Percentiles rank a stretch among this genome's conserved stretches.
phyloP scores from a whole-genome alignment of 2,329 filamentous ascomycete genomes.

The Alternaria consortialis region DNA sequence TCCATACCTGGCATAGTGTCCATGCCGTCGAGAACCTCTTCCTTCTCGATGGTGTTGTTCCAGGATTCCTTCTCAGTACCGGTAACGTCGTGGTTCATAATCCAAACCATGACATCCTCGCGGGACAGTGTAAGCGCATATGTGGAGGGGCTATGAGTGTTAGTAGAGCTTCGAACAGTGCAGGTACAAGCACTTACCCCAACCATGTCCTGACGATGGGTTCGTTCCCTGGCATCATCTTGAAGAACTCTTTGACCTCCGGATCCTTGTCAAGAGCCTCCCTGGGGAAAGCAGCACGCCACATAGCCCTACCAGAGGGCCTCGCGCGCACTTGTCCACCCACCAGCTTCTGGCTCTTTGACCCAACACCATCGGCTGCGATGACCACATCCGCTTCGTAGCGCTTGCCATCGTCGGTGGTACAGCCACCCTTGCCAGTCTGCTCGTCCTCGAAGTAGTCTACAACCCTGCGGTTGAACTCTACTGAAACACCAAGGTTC shows the following conservation, averaged over 20 bases:
- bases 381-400: constrained; percentile 56
- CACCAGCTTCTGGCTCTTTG: constrained; percentile 56
- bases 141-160: constrained; percentile 45
- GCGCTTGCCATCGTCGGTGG: constrained; percentile 51
- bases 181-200: constrained; percentile 36
- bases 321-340: constrained; percentile 56
- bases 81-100: constrained; percentile 60
- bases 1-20: constrained; percentile 55
- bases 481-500: constrained; percentile 54
- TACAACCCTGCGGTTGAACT: constrained; percentile 54
- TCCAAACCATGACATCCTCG: constrained; percentile 60
- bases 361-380: constrained; percentile 55
- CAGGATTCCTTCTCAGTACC: constrained; percentile 57
- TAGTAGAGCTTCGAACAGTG: constrained; percentile 3
- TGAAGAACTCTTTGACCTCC: constrained; percentile 59
- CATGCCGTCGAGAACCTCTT: constrained; percentile 58
- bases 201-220: constrained; percentile 58
- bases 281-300: constrained; percentile 54
- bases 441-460: constrained; percentile 57
- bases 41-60: constrained; percentile 58
- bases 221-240: constrained; percentile 53
- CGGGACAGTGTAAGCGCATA: constrained; percentile 58
- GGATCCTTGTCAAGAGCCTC: constrained; percentile 57
- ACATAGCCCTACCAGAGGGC: constrained; percentile 52
- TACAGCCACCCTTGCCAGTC: constrained; percentile 47